These are phyloP conservation scores for Lichina pygmaea DNA, from an alignment of 495 filamentous ascomycete genomes.

Conservation along the genomic window DNA sequence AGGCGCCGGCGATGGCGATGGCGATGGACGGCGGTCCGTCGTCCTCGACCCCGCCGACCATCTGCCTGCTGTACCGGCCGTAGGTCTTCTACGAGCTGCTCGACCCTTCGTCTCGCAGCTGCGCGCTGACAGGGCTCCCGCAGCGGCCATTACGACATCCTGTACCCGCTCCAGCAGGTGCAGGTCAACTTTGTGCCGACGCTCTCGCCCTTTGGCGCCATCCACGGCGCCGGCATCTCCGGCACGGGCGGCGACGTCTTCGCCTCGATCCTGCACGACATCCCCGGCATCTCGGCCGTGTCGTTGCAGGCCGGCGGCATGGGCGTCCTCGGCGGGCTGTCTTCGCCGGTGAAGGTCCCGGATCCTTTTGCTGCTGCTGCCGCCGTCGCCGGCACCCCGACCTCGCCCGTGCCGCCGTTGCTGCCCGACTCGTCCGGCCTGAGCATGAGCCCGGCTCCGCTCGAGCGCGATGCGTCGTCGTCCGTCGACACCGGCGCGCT, in stretches of 20 bases:
- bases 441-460: neutral
- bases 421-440: neutral
- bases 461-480: neutral
- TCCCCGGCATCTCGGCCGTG: neutral
- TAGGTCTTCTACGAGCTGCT: constrained; percentile 15
- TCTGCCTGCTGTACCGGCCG: constrained; percentile 43
- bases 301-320: neutral
- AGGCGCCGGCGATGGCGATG: constrained; percentile 19
- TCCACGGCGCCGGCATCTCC: neutral
- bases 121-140: neutral
- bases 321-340: neutral
- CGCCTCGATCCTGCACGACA: neutral
- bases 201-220: neutral
- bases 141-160: constrained; percentile 80
- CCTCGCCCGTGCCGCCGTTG: neutral
- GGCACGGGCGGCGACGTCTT: neutral
- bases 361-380: neutral
- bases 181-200: neutral
- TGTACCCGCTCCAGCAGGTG: constrained; percentile 43
- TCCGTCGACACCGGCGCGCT: neutral
- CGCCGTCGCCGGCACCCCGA: neutral
- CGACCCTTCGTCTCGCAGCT: neutral
- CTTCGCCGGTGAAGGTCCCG: neutral
- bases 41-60: constrained; percentile 25
- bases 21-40: constrained; percentile 15